Evolutionary conservation across 2,329 filamentous ascomycete genomes (phyloP).

Genomic region (Cadophora sp.): DNA sequence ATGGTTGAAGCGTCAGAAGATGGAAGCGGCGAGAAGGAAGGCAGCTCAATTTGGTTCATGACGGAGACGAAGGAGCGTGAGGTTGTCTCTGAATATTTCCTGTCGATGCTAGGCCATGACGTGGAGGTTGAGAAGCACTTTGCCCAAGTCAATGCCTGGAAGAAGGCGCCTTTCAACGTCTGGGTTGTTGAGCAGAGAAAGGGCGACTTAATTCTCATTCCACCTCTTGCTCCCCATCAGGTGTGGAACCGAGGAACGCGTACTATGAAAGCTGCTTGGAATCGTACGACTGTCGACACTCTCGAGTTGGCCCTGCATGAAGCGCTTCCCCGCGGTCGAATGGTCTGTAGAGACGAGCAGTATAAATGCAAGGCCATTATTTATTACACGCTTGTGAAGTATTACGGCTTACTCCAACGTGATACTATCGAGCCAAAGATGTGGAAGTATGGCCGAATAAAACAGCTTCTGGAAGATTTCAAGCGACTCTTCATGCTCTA

Average conservation of each 20-base stretch:
- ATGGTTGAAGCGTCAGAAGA: slow-evolving; percentile 90
- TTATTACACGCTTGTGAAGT: slow-evolving; percentile 85
- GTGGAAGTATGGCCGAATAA: slow-evolving; percentile 53
- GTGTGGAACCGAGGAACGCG: slow-evolving; percentile 97
- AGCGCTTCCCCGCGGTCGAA: slow-evolving; percentile 83
- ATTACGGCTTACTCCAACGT: slow-evolving; percentile 66
- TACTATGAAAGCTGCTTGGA: slow-evolving; percentile 98
- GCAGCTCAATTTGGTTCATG: slow-evolving; percentile 99
- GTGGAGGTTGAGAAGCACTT: slow-evolving; percentile 98
- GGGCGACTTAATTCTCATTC: slow-evolving; percentile 93
- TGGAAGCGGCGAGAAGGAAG: slow-evolving; percentile 77
- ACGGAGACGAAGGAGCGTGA: slow-evolving; percentile 93
- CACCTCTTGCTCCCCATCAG: slow-evolving; percentile 91
- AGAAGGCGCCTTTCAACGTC: slow-evolving; percentile 89
- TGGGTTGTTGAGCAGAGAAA: slow-evolving; percentile 90
- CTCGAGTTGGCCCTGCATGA: slow-evolving; percentile 85
- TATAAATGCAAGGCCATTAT: slow-evolving; percentile 99
- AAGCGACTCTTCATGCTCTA: slow-evolving; percentile 79
- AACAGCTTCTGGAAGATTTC: slow-evolving; percentile 83
- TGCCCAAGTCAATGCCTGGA: slow-evolving; percentile 94
- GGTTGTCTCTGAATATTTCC: slow-evolving; percentile 90
- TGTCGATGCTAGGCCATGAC: slow-evolving; percentile 92
- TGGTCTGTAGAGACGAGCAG: slow-evolving; percentile 96
- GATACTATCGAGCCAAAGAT: slow-evolving; percentile 54
- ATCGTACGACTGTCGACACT: slow-evolving; percentile 91